Evolutionary conservation across 108 stramenopile genomes (phyloP), one percentile per base, ranked within the genome.

Genomic region (Bacterosira constricta): DNA sequence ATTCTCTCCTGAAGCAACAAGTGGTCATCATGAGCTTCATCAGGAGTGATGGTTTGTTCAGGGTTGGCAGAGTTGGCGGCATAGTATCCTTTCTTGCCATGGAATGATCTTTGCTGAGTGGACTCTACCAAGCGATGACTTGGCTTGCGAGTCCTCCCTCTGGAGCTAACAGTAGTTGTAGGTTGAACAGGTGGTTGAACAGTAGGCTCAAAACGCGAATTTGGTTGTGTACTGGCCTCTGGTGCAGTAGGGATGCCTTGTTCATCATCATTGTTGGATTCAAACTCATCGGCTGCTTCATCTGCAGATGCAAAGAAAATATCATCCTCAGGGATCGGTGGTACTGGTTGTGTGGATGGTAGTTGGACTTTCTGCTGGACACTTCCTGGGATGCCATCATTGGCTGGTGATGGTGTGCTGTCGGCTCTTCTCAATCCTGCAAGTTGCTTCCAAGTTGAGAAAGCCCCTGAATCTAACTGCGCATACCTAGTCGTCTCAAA

Each of bases 401-500:
- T n/a, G n/a, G n/a, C n/a, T n/a, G n/a, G n/a, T n/a, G 27, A 53
- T 30, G 1, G 1, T 11, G 7, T 53, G 27, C 15, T 3, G 10
- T 1, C 10, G 8, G 29, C 12, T 6, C 42, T 26, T 25, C n/a
- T 12, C 9, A 62, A 26, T 27, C 29, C 51, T 30, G 51, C 51
- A 1, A 52, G 51, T 27, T 29, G 4, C 29, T 52, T 23, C 51
- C 51, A 52, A 11, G 7, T 30, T 3, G 27, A n/a, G 10, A 26
- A 3, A 27, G 13, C 27, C 2, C 26, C 3, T 15, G 10, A 23
- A 52, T 30, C 51, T 12, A 26, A 7, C 27, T 3, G 13, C 15
- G 8, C 51, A 2, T 27, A 11, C 15, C 26, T 8, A 10, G 49
- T 50, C 1, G 50, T 53, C 45, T 72, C 62, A 37, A 72, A 72